Base-by-base conservation (phyloP, 2,329 filamentous ascomycete species). In the Fusarium sp. region DNA sequence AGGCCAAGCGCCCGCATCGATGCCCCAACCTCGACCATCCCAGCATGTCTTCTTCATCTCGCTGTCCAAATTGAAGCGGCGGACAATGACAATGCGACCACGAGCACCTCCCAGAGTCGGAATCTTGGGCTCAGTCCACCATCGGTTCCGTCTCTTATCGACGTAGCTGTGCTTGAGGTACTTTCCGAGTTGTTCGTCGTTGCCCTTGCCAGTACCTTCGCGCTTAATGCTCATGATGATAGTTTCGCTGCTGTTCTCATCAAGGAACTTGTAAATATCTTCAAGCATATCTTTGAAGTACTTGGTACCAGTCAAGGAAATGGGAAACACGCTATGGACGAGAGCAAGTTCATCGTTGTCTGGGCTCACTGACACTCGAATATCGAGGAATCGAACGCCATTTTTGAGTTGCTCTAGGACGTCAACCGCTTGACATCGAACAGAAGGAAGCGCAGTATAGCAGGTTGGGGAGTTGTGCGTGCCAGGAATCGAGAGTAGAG, bases 381-480 rank as follows among this genome's bases (percentile, higher is more conserved):
- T 89, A 79, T 99, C 96, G 73, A 99, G 90, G 85, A 98, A 98
- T 55, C 96, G 93, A 48, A 98, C 92, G 32, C 96, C 96, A 79
- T 97, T 95, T 61, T 90, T 86, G 32, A 99, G 89, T 81, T 99
- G 96, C 57, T 91, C 89, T 52, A 86, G 85, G 8, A 97, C 87
- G 67, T 89, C 85, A 20, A 95, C 93, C 37, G 93, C 91, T 83
- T 99, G 96, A 81, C 96, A 98, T 41, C 96, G 92, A 40, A 98
- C 96, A 2, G 94, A 97, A 2, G 96, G 96, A 8, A 98, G 87
- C 15, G 96, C 95, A 52, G 89, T 87, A 84, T 97, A 87, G 82
- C 89, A 92, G 13, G 95, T 97, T 10, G 96, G 93, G 20, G 93
- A 93, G 83, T 99, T 98, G 85, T 99, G 96, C 0, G 96, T 98